Evolutionary conservation across 352 stramenopile species (phyloP), one percentile per base, ranked within the genome.

Genomic region (Globisporangium echinulatum): DNA sequence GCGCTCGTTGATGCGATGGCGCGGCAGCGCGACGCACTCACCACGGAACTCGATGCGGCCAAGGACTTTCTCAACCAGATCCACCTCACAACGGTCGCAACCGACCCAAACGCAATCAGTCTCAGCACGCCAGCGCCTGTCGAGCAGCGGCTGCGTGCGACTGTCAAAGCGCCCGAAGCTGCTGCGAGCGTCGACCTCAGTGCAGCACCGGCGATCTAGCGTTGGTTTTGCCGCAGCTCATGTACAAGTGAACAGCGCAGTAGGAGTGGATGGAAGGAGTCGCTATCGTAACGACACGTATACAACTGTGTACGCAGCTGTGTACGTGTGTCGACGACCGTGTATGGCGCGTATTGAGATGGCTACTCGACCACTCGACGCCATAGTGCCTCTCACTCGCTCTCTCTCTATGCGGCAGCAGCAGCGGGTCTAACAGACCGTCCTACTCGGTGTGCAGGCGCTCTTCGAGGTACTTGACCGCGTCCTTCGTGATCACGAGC

Each of bases 381-480:
- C 25, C 25, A 33, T 33, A 33, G 25, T 33, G 25, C 25, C 25
- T 33, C 25, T 33, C 25, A 33, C 25, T 33, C 13, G 33, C 13
- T 14, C 54, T 36, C 42, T 50, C 46, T 60, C 57, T 62, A 66
- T 39, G 51, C 50, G 25, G 25, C 25, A 33, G 25, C 25, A 33
- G 25, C 25, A 33, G 25, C 25, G 25, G 25, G 2, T 33, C 25
- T 33, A 33, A 14, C 11, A 39, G 52, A 52, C 15, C 38, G 3
- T 33, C 54, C 58, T 89, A 92, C 69, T 94, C 85, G 38, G 85
- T 74, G 74, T 92, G 82, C 64, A 94, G 75, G 67, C 85, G 81
- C 51, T 92, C 75, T 68, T 94, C 85, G 47, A 94, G 74, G 70
- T 94, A 94, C 80, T 92, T 93, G 69, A 89, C 81, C 37, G 85